These are phyloP conservation scores for Boehmeria nivea DNA, from an alignment of 306 rosid species.

Conservation along the genomic window DNA sequence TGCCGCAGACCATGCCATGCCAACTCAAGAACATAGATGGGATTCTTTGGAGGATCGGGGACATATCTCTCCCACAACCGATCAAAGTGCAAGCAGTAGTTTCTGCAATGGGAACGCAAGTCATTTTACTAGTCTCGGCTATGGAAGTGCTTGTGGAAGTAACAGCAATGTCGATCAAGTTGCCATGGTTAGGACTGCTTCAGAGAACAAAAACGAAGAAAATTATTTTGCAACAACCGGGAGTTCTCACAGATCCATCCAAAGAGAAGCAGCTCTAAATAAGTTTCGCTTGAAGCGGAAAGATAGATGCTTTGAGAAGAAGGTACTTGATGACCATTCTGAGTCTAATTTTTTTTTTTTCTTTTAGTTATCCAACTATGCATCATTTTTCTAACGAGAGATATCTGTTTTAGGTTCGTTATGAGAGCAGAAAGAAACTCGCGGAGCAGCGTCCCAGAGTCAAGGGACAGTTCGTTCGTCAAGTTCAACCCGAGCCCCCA, in stretches of 20 bases:
- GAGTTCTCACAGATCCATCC: constrained; percentile 48
- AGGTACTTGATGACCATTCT: constrained; percentile 40
- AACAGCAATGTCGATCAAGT: constrained; percentile 52
- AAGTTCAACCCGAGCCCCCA: constrained; percentile 34
- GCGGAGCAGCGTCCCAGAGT: constrained; percentile 98
- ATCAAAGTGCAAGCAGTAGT: constrained; percentile 69
- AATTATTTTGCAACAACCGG: constrained; percentile 28
- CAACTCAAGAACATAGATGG: constrained; percentile 38
- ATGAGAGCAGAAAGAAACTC: constrained; percentile 96
- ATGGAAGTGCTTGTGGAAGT: constrained; percentile 77
- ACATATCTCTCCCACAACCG: constrained; percentile 54
- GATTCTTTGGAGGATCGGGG: constrained; percentile 55
- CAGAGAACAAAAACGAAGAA: constrained; percentile 66
- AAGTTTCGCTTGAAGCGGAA: constrained; percentile 90
- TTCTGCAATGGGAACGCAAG: constrained; percentile 60
- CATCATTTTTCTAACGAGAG: constrained; percentile 21
- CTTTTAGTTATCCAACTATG: neutral
- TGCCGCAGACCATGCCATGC: constrained; percentile 26
- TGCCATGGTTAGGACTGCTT: constrained; percentile 32
- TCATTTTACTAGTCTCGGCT: constrained; percentile 54
- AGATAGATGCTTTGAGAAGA: constrained; percentile 93
- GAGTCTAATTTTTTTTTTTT: neutral
- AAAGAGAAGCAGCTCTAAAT: constrained; percentile 79
- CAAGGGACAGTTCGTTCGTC: constrained; percentile 95
- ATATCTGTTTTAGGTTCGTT: constrained; percentile 65